Conservation (phyloP, 148 eudicot genomes). For the Vaccinium corymbosum region DNA sequence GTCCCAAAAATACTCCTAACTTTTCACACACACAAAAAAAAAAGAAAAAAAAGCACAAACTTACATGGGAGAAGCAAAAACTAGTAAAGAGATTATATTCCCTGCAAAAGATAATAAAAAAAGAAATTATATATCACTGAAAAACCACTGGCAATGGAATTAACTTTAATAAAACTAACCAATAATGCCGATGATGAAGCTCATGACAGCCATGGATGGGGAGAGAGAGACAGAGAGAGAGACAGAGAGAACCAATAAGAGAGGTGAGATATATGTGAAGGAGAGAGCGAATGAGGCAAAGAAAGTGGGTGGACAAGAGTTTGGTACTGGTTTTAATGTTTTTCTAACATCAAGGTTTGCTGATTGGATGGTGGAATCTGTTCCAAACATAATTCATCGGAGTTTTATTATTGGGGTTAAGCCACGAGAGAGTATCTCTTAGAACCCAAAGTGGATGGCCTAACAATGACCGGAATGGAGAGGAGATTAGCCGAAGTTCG, state of each 20-base stretch:
- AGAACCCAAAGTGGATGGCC: too few species aligned
- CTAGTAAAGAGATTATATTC: constrained; percentile 29
- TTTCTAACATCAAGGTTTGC: background rate
- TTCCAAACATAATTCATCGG: too few species aligned
- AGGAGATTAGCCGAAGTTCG: background rate
- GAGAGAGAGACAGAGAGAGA: background rate
- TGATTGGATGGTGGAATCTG: too few species aligned
- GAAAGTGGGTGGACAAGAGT: background rate
- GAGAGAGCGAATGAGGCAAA: background rate
- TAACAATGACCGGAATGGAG: too few species aligned
- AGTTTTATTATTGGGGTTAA: too few species aligned
- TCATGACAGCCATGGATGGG: constrained; percentile 30
- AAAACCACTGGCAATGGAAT: too few species aligned
- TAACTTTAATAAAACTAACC: constrained; percentile 11
- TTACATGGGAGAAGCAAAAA: constrained; percentile 29
- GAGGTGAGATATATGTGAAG: background rate
- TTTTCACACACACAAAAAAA: too few species aligned
- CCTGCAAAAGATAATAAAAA: constrained; percentile 14
- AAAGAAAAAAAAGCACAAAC: background rate
- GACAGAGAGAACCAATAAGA: background rate
- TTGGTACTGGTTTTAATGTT: background rate
- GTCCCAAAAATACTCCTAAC: too few species aligned
- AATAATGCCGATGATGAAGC: constrained; percentile 42
- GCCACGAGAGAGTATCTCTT: too few species aligned
- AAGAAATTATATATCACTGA: background rate